These are phyloP conservation scores for Penicillium waksmanii DNA, from an alignment of 495 filamentous ascomycete genomes.

Conservation along the genomic window DNA sequence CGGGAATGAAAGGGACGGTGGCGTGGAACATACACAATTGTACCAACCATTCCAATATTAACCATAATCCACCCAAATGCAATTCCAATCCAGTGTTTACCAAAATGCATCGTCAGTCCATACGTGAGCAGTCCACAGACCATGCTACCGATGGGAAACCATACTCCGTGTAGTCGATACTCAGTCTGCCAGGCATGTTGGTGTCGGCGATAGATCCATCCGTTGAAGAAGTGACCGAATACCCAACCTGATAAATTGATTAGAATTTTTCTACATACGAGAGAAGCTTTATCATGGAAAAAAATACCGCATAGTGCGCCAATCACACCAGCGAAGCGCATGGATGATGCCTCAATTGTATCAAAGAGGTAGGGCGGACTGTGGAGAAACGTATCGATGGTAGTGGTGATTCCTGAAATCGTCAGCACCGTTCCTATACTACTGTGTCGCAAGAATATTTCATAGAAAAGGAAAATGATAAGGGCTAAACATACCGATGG, in stretches of 20 bases:
- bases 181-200: slow-evolving; percentile 34
- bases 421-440: neutral
- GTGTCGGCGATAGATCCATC: slow-evolving; percentile 38
- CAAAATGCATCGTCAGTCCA: slow-evolving; percentile 39
- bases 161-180: slow-evolving; percentile 43
- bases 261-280: neutral
- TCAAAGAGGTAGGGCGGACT: slow-evolving; percentile 44
- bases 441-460: too few relatives aligned
- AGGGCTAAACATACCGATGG: slow-evolving; percentile 34
- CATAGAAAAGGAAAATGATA: neutral
- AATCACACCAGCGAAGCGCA: slow-evolving; percentile 44
- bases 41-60: slow-evolving; percentile 42
- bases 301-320: slow-evolving; percentile 36
- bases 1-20: neutral
- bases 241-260: slow-evolving; percentile 26
- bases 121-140: slow-evolving; percentile 38
- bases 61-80: slow-evolving; percentile 48
- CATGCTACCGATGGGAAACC: slow-evolving; percentile 38
- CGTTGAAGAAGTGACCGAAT: slow-evolving; percentile 42
- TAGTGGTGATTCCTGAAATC: slow-evolving; percentile 39
- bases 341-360: slow-evolving; percentile 39
- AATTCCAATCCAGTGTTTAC: slow-evolving; percentile 43
- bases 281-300: neutral
- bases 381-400: slow-evolving; percentile 41
- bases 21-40: slow-evolving; percentile 34